phyloP scores from a whole-genome alignment of 306 rosid species.

The Fagus crenata region DNA sequence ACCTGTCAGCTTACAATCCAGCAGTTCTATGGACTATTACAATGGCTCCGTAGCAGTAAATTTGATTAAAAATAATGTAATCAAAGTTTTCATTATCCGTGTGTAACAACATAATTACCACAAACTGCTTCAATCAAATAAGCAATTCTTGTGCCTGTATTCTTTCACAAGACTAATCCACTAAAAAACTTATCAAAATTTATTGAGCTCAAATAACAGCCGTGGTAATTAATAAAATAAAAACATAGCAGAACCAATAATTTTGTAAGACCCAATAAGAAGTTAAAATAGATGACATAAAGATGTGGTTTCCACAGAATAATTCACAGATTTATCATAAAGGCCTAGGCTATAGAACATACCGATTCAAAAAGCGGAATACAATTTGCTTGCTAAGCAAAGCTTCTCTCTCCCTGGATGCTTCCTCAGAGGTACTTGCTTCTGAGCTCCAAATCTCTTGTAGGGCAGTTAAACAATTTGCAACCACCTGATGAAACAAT shows the following conservation, averaged over 20 bases:
- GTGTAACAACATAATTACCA: background rate
- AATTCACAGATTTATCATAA: conserved; percentile 4
- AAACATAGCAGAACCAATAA: background rate
- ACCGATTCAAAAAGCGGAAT: conserved; percentile 85
- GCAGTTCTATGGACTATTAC: background rate
- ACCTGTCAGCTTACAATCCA: background rate
- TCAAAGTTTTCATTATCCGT: background rate
- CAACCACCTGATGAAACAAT: conserved; percentile 69
- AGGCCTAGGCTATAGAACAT: conserved; percentile 22
- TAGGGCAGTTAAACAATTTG: conserved; percentile 89
- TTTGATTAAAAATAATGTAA: background rate
- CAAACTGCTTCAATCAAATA: background rate
- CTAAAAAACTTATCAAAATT: background rate
- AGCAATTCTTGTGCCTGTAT: background rate
- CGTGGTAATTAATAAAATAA: background rate
- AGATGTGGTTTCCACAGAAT: background rate
- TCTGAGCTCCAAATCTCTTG: conserved; percentile 97
- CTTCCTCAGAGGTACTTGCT: conserved; percentile 85
- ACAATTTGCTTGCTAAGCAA: conserved; percentile 87
- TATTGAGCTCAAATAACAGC: background rate
- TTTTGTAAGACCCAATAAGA: background rate
- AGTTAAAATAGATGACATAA: background rate
- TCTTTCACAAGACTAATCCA: background rate
- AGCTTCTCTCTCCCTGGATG: conserved; percentile 85
- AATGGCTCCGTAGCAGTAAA: background rate